Evolutionary conservation across 2,329 filamentous ascomycete genomes (phyloP), one percentile per base, ranked within the genome.

Genomic region (Westerdykella aurantiaca): DNA sequence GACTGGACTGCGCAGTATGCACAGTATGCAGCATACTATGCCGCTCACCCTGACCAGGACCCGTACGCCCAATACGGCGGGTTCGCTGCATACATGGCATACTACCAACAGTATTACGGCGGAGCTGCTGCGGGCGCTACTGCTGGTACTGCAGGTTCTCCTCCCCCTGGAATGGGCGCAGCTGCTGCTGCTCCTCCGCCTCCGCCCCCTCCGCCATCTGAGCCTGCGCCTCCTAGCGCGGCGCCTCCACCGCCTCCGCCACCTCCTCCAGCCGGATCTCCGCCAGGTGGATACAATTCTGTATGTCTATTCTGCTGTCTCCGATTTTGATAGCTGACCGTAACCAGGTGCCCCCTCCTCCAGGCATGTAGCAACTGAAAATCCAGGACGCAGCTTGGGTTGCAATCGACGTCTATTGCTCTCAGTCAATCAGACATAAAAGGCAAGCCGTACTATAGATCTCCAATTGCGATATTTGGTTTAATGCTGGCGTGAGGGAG

Each of bases 1-100:
- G 86, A 94, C 57, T 93, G 93, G 64, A 81, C 81, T 41, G 81
- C 85, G 14, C 86, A 91, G 60, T 94, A 94, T 64, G 84, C 86
- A 2, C 85, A 89, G 64, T 93, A 94, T 67, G 91, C 90, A 49
- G 59, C 56, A 23, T 61, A 61, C 46, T 61, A 63, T 44, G 77
- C 76, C 29, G 10, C 13, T 11, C 16, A 38, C 13, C 74, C 73
- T 50, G 71, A 75, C 43, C 73, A 79, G 50, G 88, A 96, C 60
- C 91, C 90, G 0, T 96, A 96, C 65, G 88, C 88, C 34, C 82
- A 86, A 7, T 96, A 93, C 56, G 91, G 91, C 49, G 91, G 91
- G 43, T 96, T 66, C 39, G 53, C 64, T 13, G 53, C 50, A 10
- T 68, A 69, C 42, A 46, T 59, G 39, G 55, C 57, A 38, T 52